Percentiles rank a stretch among this genome's conserved stretches.
phyloP scores from a whole-genome alignment of 106 monocot species.

The Dioscorea alata region DNA sequence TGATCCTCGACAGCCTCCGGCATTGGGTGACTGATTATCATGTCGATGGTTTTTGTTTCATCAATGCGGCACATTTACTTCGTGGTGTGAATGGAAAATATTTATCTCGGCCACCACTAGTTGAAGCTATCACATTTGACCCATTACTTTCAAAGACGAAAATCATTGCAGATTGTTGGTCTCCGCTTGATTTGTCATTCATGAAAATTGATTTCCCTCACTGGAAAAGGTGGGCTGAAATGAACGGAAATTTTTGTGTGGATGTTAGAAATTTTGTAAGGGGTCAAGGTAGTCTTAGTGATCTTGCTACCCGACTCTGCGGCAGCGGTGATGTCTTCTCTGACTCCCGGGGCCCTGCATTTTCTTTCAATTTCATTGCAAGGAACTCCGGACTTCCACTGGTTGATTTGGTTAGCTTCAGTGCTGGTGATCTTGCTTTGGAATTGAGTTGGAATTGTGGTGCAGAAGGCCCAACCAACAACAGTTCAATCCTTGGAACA shows the following conservation, averaged over 20 bases:
- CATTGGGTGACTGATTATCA: constrained; percentile 78
- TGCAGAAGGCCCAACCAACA: constrained; percentile 60
- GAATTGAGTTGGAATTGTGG: constrained; percentile 96
- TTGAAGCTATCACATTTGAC: constrained; percentile 85
- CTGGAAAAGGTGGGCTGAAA: constrained; percentile 89
- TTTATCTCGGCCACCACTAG: constrained; percentile 53
- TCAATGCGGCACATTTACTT: constrained; percentile 52
- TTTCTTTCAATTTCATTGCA: constrained; percentile 75
- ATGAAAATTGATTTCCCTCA: constrained; percentile 67
- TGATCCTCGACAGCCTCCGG: constrained; percentile 82
- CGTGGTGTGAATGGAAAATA: constrained; percentile 25
- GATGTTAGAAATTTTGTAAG: constrained; percentile 74
- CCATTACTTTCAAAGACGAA: constrained; percentile 73
- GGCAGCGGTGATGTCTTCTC: constrained; percentile 87
- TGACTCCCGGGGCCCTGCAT: constrained; percentile 60
- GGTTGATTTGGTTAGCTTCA: constrained; percentile 86
- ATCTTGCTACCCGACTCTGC: constrained; percentile 80
- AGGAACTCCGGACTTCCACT: constrained; percentile 76
- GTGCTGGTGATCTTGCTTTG: constrained; percentile 31
- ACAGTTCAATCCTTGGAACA: constrained; percentile 41
- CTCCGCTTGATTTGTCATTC: constrained; percentile 48
- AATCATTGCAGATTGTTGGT: constrained; percentile 77
- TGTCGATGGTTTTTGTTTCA: constrained; percentile 85
- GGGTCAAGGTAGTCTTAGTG: constrained; percentile 68
- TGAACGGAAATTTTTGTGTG: constrained; percentile 59